Conservation (phyloP, 768 basidiomycete genomes). For the Kwoniella bestiolae region DNA sequence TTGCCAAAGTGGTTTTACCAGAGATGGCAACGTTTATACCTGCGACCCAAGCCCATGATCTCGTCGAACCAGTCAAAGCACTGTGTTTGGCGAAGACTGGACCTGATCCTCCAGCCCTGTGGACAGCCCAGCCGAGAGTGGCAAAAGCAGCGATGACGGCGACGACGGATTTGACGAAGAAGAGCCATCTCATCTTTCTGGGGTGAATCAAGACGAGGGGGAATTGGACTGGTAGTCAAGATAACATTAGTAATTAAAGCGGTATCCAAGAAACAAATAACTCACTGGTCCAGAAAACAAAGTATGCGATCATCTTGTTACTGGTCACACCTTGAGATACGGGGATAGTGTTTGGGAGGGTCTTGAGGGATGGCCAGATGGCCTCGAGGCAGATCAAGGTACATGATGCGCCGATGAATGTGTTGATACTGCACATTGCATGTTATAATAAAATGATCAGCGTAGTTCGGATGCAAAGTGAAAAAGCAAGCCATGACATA, state of each 20-base stretch:
- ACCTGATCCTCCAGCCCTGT: conserved; percentile 62
- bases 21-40: conserved; percentile 78
- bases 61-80: conserved; percentile 62
- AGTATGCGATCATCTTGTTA: conserved; percentile 49
- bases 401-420: conserved; percentile 53
- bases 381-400: conserved; percentile 53
- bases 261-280: neutral
- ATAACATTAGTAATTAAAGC: too few species aligned
- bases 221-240: conserved; percentile 36
- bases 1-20: conserved; percentile 63
- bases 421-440: conserved; percentile 50
- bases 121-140: conserved; percentile 79
- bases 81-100: conserved; percentile 67
- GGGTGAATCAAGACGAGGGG: conserved; percentile 63
- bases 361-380: conserved; percentile 53
- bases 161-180: conserved; percentile 69
- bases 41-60: conserved; percentile 79
- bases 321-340: conserved; percentile 44
- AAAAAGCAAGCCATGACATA: conserved; percentile 8
- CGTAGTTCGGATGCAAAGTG: neutral
- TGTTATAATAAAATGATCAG: too few species aligned
- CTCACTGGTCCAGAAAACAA: conserved; percentile 53
- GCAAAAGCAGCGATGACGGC: conserved; percentile 71
- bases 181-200: conserved; percentile 75
- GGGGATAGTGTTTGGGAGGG: conserved; percentile 41